Evolutionary conservation across 805 yeast species (phyloP), one percentile per base, ranked within the genome.

Genomic region (Hanseniaspora lindneri): DNA sequence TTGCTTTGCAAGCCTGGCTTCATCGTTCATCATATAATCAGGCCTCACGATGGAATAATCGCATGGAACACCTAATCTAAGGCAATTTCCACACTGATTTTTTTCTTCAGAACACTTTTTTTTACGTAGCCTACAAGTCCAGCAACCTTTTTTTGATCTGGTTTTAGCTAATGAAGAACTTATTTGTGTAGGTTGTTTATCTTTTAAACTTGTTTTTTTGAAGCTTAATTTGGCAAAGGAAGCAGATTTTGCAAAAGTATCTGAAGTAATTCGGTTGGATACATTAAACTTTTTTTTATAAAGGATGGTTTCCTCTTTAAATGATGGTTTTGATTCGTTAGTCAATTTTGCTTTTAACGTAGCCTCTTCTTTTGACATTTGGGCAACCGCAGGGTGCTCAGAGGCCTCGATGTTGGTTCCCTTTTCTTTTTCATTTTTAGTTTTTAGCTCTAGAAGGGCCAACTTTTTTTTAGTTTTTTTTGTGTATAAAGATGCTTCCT

Each of bases 101-200:
- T 67, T 70, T 51, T 75, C 76, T 56, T 77, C 85, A 1, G 83
- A 74, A 57, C 89, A 82, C 54, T 79, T 75, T 60, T 82, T 82
- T 54, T 83, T 78, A 34, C 92, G 69, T 16, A 80, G 62, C 50
- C 88, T 64, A 58, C 89, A 82, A 5, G 84, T 82, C 89, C 89
- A 82, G 58, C 92, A 82, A 0, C 88, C 88, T 27, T 67, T 66
- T 52, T 72, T 72, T 1, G 79, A 74, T 42, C 80, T 62, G 20
- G 66, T 58, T 9, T 60, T 58, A 40, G 25, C 14, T 14, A 23
- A 33, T 33, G 6, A 24, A 20, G 8, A 13, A 11, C 8, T 9
- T 20, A 21, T 35, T 35, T n/a, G 14, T 20, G 13, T 6, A 20
- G 25, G 21, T 11, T 4, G n/a, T n/a, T n/a, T n/a, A n/a, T n/a